A percentile compares a stretch with the other conserved stretches of the same genome.
Conservation (phyloP, 1,284 basidiomycete species). For the Cystobasidium sp. region DNA sequence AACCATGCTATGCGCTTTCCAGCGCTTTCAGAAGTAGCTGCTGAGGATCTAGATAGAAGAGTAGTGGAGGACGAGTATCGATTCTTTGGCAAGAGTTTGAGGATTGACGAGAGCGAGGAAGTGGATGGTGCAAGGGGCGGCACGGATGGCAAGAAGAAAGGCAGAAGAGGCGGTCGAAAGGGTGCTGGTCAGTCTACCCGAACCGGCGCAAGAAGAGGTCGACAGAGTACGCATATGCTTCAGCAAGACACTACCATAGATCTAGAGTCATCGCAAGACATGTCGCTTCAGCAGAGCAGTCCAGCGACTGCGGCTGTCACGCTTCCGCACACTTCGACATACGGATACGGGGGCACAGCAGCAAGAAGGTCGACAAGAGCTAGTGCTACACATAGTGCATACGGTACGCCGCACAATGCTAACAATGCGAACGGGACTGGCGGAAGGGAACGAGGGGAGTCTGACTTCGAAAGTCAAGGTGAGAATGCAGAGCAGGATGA, state of each 20-base stretch:
- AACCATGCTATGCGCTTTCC: constrained; percentile 30
- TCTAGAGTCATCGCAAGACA: constrained; percentile 11
- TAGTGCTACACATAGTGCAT: background rate
- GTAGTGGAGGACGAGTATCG: constrained; percentile 30
- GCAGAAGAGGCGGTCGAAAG: background rate
- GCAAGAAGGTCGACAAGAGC: constrained; percentile 1
- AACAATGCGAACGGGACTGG: no score
- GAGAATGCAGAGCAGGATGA: constrained; percentile 39
- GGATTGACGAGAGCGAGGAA: constrained; percentile 12
- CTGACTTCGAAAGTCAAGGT: constrained; percentile 32
- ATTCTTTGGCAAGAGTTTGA: constrained; percentile 20
- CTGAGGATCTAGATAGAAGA: constrained; percentile 31
- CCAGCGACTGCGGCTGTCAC: background rate
- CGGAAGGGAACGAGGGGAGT: background rate
- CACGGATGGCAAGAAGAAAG: background rate
- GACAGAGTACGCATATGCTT: background rate
- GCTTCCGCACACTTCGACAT: background rate
- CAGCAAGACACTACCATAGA: background rate
- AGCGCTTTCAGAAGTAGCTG: constrained; percentile 26
- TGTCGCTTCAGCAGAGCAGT: constrained; percentile 15
- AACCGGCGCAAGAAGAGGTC: no score
- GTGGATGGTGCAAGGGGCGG: background rate
- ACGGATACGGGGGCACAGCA: constrained; percentile 3
- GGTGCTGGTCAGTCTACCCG: background rate
- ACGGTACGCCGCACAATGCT: no score